Evolutionary conservation across 106 monocot genomes (phyloP), one percentile per base, ranked within the genome.

Genomic region (Phalaenopsis equestris): DNA sequence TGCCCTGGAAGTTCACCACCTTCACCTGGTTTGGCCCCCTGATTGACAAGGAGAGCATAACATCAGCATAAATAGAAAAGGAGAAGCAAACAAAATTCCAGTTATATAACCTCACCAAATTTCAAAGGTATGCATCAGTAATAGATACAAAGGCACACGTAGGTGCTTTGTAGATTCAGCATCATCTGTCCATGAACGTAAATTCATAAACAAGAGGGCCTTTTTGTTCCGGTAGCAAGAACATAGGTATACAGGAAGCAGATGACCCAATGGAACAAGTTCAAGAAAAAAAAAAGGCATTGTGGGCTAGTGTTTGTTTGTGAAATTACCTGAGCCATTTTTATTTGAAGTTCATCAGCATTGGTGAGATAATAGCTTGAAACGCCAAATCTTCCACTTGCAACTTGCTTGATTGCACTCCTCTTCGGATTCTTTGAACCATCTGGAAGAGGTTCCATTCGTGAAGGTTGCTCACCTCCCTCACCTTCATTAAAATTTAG

Each of bases 1-100:
- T 95, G 93, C 23, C 99, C 99, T 57, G 99, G 99, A 79, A 99
- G 88, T 80, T 99, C 99, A 79, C 99, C 99, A 75, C 99, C 99
- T 93, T 99, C 99, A 85, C 99, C 99, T 77, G 99, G 99, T 87
- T 99, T 99, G 38, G 99, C 99, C 41, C 99, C 99, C 95, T 99
- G 83, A 79, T 78, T 41, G 67, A 56, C 4, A 41, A 52, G 47
- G 42, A 19, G 24, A 79, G 67, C 15, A 75, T 56, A 82, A 74
- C 19, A 78, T 77, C 47, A 87, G 57, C 39, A 64, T 52, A 55
- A 81, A 67, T 38, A 83, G 4, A 42, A 76, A 8, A 72, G 39
- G 8, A 79, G 75, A 52, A 80, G 18, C 61, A 82, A 87, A 80
- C 16, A 65, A 82, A 87, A 93, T 80, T 82, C 76, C 87, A 82